Evolutionary conservation across 1,284 basidiomycete genomes (phyloP), one percentile per base, ranked within the genome.

Genomic region (Moesziomyces sp.): DNA sequence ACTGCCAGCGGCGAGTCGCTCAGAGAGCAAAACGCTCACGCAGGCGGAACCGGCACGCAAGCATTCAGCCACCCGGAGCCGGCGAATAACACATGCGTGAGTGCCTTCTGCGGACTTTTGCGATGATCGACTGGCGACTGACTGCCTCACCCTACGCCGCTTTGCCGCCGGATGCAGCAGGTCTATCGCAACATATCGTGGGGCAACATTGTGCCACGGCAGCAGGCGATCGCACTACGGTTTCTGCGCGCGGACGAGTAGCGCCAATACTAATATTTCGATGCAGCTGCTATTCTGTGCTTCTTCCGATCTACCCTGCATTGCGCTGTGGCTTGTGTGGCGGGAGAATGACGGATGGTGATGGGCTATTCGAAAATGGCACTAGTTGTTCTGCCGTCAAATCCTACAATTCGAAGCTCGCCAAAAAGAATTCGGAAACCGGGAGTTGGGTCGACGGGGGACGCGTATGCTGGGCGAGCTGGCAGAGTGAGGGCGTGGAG

Each of bases 161-260:
- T 38, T 28, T 26, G 21, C 21, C 1, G 26, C 40, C 10, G 11
- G 0, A 11, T 13, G 28, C 46, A 63, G 57, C 53, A 57, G 24
- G 19, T 24, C 8, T 56, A 58, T 38, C 38, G 38, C 7, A 13
- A 61, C 53, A 24, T 73, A 5, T 56, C 70, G 9, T 68, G 63
- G 26, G 47, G 16, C 43, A 73, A 73, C 49, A 64, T 73, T 18
- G 14, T 73, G 5, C 52, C 64, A 3, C 55, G 53, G 30, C 64
- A 68, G 11, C 70, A 73, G 19, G 70, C 70, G 11, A 23, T 53
- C 10, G 34, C 55, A 0, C 46, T 73, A 1, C 52, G 52, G 14
- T 57, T 64, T 38, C 35, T 44, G 5, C 58, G 38, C 52, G 1
- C 5, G 8, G 6, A 26, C 8, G 18, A 49, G 38, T 40, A 40